Evolutionary conservation across 202 grass and related monocot species (phyloP).

Genomic region (Panicum hallii): DNA sequence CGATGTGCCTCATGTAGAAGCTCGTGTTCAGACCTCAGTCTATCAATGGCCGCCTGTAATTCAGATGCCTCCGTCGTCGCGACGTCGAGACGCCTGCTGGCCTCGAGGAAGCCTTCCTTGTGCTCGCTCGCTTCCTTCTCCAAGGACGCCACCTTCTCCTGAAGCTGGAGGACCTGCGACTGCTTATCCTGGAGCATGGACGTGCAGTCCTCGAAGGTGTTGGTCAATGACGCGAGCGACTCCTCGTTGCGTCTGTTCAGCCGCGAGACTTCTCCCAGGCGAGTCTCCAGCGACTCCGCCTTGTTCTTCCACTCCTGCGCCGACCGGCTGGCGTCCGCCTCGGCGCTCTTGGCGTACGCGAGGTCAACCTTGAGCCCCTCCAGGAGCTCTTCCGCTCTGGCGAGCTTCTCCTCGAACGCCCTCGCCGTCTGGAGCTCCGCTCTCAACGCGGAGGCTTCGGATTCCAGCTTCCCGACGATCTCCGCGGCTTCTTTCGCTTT

Average conservation of each 20-base stretch:
- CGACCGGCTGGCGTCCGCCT: slow-evolving; percentile 55
- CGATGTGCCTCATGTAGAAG: slow-evolving; percentile 45
- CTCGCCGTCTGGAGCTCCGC: slow-evolving; percentile 57
- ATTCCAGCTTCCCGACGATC: slow-evolving; percentile 48
- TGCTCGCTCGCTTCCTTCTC: slow-evolving; percentile 59
- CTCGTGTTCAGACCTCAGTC: slow-evolving; percentile 59
- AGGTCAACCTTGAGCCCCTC: slow-evolving; percentile 66
- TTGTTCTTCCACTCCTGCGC: slow-evolving; percentile 61
- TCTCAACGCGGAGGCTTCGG: slow-evolving; percentile 36
- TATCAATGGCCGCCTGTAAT: slow-evolving; percentile 45
- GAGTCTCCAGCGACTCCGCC: slow-evolving; percentile 49
- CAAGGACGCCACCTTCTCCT: slow-evolving; percentile 47
- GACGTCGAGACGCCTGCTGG: slow-evolving; percentile 40
- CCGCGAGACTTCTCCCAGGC: slow-evolving; percentile 45
- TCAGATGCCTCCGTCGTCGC: slow-evolving; percentile 23
- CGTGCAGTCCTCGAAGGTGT: slow-evolving; percentile 59
- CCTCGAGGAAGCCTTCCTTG: slow-evolving; percentile 54
- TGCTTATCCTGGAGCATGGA: slow-evolving; percentile 57
- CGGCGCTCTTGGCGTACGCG: slow-evolving; percentile 59
- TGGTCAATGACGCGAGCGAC: slow-evolving; percentile 46
- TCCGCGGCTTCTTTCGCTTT: slow-evolving; percentile 54
- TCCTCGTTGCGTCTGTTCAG: slow-evolving; percentile 53
- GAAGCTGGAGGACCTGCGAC: slow-evolving; percentile 52
- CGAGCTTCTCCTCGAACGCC: slow-evolving; percentile 55
- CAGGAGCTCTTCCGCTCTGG: slow-evolving; percentile 36